Evolutionary conservation across 2,329 filamentous ascomycete genomes (phyloP).

Genomic region (Didymella arachidicola): DNA sequence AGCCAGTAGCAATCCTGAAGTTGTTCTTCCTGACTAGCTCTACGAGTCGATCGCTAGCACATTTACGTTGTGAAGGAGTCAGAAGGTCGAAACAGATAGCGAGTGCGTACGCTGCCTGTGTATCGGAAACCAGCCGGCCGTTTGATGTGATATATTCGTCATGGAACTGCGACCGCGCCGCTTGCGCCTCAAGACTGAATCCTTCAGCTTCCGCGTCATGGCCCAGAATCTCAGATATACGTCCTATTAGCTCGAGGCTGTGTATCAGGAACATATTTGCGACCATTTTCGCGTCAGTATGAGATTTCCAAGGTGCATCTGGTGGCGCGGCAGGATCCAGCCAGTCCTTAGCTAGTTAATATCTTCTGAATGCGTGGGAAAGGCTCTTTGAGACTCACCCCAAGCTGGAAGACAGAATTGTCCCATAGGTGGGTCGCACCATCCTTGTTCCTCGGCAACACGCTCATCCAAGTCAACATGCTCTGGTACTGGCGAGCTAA

Average conservation of each 20-base stretch:
- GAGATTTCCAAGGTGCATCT: slow-evolving; percentile 24
- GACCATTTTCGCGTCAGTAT: slow-evolving; percentile 5
- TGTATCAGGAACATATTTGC: slow-evolving; percentile 5
- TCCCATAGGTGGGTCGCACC: slow-evolving; percentile 4
- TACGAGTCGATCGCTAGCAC: neutral
- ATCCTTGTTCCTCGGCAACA: neutral
- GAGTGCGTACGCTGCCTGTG: slow-evolving; percentile 5
- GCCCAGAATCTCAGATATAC: neutral
- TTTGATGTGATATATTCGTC: neutral
- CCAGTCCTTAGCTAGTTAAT: slow-evolving; percentile 18
- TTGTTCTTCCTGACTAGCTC: neutral
- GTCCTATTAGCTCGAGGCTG: neutral
- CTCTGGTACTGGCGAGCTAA: slow-evolving; percentile 4
- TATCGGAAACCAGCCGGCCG: neutral
- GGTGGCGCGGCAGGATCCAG: slow-evolving; percentile 18
- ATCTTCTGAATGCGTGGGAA: too few species aligned
- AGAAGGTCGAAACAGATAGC: slow-evolving; percentile 1
- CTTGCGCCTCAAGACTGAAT: neutral
- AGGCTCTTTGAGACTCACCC: neutral
- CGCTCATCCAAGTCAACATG: slow-evolving; percentile 4
- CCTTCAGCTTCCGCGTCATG: neutral
- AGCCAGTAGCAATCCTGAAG: slow-evolving; percentile 24
- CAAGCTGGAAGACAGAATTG: neutral
- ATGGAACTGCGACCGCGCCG: neutral
- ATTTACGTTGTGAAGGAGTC: neutral